Evolutionary conservation across 2,329 filamentous ascomycete species (phyloP).

Genomic region (Cytospora leucostoma): DNA sequence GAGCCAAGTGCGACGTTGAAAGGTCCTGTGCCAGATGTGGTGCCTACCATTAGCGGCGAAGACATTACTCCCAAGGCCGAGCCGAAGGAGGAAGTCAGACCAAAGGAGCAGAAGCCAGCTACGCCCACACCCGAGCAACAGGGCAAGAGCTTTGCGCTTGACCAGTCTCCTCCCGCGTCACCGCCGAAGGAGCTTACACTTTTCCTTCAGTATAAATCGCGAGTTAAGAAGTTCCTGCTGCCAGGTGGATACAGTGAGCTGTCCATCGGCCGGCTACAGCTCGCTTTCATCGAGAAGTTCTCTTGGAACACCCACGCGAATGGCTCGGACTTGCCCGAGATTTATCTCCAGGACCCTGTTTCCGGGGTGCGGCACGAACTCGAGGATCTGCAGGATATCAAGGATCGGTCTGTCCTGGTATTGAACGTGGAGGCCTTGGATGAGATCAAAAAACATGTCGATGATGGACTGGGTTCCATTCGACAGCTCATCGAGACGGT

Average conservation of each 20-base stretch:
- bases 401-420: slow-evolving; percentile 92
- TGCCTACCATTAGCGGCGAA: slow-evolving; percentile 42
- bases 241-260: slow-evolving; percentile 81
- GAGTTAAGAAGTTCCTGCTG: slow-evolving; percentile 94
- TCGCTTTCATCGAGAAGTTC: slow-evolving; percentile 98
- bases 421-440: slow-evolving; percentile 91
- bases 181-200: slow-evolving; percentile 85
- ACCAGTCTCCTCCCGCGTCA: slow-evolving; percentile 66
- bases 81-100: slow-evolving; percentile 29
- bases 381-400: slow-evolving; percentile 89
- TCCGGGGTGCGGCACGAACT: slow-evolving; percentile 96
- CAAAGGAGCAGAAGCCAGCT: slow-evolving; percentile 24
- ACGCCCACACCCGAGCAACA: slow-evolving; percentile 47
- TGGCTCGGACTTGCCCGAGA: slow-evolving; percentile 88
- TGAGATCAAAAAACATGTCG: slow-evolving; percentile 94
- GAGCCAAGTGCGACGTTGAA: slow-evolving; percentile 60
- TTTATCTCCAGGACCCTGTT: slow-evolving; percentile 94
- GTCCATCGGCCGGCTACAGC: slow-evolving; percentile 82
- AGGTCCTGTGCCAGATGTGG: slow-evolving; percentile 55
- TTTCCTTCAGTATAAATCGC: slow-evolving; percentile 94
- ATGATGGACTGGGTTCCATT: slow-evolving; percentile 82
- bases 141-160: slow-evolving; percentile 57
- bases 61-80: slow-evolving; percentile 33
- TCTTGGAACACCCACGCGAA: slow-evolving; percentile 98
- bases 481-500: slow-evolving; percentile 84